Percentiles rank a stretch among this genome's conserved stretches.
Conservation (phyloP, 257 asterid genomes). For the Solanum etuberosum region DNA sequence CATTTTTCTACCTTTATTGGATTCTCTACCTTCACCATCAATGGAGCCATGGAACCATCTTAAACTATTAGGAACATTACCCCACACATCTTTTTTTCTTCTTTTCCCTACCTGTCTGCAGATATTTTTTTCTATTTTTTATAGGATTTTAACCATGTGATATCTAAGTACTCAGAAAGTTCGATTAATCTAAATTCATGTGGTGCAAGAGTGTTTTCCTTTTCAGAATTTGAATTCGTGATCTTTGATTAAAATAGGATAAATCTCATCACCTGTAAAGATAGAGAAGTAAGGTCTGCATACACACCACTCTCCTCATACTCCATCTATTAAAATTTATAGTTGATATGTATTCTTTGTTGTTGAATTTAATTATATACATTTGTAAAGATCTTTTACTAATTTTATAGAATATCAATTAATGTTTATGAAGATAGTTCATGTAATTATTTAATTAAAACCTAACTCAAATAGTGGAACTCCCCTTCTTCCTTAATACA, state of each 20-base stretch:
- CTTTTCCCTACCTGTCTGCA: neutral
- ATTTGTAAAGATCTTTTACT: too few relatives aligned
- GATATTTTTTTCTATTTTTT: neutral
- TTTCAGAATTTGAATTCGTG: neutral
- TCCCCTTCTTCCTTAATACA: neutral
- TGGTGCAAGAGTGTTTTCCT: accelerated
- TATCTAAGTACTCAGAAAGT: neutral
- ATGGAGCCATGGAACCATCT: neutral
- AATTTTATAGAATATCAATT: neutral
- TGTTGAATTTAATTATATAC: neutral
- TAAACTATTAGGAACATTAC: neutral
- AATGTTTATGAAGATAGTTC: neutral
- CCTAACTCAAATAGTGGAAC: neutral
- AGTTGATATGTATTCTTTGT: too few relatives aligned
- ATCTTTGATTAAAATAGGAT: neutral
- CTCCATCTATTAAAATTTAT: too few relatives aligned
- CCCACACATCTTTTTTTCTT: neutral
- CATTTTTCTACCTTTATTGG: neutral
- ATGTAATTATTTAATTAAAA: neutral
- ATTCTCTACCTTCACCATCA: neutral
- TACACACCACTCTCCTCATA: too few relatives aligned
- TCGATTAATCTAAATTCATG: neutral
- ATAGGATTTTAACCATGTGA: neutral
- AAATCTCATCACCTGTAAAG: neutral
- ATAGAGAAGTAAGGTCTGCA: too few relatives aligned